Evolutionary conservation across 495 filamentous ascomycete genomes (phyloP), one percentile per base, ranked within the genome.

Genomic region (Cryomyces minteri): DNA sequence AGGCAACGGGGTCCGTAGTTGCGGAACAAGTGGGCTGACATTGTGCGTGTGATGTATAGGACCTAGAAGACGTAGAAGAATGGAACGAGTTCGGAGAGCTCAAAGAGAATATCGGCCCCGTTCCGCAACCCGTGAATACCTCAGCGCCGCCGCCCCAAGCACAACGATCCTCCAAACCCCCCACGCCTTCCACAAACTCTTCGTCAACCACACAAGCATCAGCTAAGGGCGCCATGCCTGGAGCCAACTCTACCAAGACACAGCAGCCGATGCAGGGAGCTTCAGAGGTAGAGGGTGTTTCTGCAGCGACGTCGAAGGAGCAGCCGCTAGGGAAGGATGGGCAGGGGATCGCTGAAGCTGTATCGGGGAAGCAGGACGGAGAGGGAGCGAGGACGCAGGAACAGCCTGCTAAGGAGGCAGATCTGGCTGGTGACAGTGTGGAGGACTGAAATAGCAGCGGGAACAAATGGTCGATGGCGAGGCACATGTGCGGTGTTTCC

Each of bases 51-150:
- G 39, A 33, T n/a, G 10, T 48, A 29, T 50, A 94, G 87, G 90
- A 96, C 58, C 68, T 94, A 28, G 84, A 93, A 47, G 74, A 95
- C 57, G 73, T 94, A 46, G 90, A 98, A 66, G 90, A 96, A 58
- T 96, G 92, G 92, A 98, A 98, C 63, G 90, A 98, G 55, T 94
- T 88, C 57, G 88, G 83, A 56, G 90, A 96, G 66, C 71, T 98
- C 45, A 88, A 90, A 59, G 74, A 90, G 59, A 74, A 83, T 48
- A 69, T 95, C 45, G 79, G 66, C 25, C 63, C 52, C 14, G 54
- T 40, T 49, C 66, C 37, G 58, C 39, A 64, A 72, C 52, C 44
- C 9, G 41, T 39, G 14, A 45, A 38, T 9, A 48, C 45, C 18
- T 51, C 45, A 40, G n/a, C 51, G 4, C 50, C 45, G 37, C 48